Conservation (phyloP, 306 rosid species). For the Glycyrrhiza uralensis region DNA sequence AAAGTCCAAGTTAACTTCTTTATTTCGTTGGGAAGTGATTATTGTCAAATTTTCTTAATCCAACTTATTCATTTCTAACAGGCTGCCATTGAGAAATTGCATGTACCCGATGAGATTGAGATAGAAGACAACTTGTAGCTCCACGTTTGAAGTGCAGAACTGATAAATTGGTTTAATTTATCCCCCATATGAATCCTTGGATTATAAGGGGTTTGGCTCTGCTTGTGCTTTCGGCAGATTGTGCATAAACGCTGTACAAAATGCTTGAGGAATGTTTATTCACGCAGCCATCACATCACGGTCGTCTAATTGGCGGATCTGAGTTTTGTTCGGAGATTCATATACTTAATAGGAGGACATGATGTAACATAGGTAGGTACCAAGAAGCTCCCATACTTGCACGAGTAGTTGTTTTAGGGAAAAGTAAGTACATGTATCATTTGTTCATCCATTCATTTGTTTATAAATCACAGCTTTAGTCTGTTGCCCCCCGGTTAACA, state of each 20-base stretch:
- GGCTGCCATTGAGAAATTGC: conserved; percentile 98
- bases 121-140: conserved; percentile 74
- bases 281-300: conserved; percentile 19
- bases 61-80: conserved; percentile 30
- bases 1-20: not conserved
- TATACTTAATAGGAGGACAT: conserved; percentile 32
- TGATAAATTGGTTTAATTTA: conserved; percentile 32
- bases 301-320: conserved; percentile 16
- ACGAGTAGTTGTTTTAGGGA: conserved; percentile 29
- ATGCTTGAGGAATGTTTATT: conserved; percentile 23
- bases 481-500: not conserved
- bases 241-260: conserved; percentile 29
- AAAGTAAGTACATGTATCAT: conserved; percentile 34
- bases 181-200: conserved; percentile 29
- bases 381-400: conserved; percentile 29
- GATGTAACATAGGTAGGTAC: conserved; percentile 27
- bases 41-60: not conserved
- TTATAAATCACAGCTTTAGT: conserved; percentile 19
- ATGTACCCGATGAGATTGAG: conserved; percentile 89
- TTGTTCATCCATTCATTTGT: conserved; percentile 30
- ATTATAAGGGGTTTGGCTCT: conserved; percentile 32
- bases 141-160: conserved; percentile 11
- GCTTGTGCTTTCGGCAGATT: conserved; percentile 65
- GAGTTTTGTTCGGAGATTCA: conserved; percentile 44
- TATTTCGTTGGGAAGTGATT: not conserved